These are phyloP conservation scores for Coemansia sp. DNA, from an alignment of 192 early-diverging fungal genomes.

Conservation along the genomic window DNA sequence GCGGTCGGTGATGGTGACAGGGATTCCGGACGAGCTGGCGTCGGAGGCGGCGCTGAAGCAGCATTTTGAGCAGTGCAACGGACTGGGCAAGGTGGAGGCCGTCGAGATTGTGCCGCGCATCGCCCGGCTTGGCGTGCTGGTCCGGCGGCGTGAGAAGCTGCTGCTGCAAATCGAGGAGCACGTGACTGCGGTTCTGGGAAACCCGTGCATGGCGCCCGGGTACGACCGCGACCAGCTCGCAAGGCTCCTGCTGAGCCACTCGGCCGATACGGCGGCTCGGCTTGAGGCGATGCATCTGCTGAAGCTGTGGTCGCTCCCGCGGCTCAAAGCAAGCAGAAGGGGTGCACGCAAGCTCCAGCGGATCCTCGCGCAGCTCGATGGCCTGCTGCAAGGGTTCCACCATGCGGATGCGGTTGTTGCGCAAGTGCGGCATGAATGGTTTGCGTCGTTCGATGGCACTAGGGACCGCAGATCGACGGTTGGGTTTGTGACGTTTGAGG, in stretches of 20 bases:
- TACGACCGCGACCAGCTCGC: conserved; percentile 64
- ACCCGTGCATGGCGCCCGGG: conserved; percentile 63
- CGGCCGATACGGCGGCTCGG: neutral
- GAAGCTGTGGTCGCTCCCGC: conserved; percentile 34
- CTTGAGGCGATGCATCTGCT: conserved; percentile 20
- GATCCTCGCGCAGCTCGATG: conserved; percentile 58
- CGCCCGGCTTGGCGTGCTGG: conserved; percentile 58
- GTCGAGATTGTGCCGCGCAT: conserved; percentile 64
- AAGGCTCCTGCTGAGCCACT: conserved; percentile 2
- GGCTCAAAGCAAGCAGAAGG: conserved; percentile 8
- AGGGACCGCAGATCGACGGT: conserved; percentile 44
- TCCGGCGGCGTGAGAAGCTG: conserved; percentile 59
- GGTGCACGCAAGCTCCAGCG: conserved; percentile 22
- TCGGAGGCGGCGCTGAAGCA: conserved; percentile 55
- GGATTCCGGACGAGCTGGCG: conserved; percentile 63
- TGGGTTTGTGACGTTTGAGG: conserved; percentile 50
- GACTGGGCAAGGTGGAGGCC: conserved; percentile 63
- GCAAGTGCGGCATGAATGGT: conserved; percentile 53
- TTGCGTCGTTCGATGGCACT: conserved; percentile 35
- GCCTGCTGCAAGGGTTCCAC: conserved; percentile 58
- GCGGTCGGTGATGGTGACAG: conserved; percentile 71
- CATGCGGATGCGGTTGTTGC: conserved; percentile 59
- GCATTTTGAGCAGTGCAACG: conserved; percentile 62
- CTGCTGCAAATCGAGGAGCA: conserved; percentile 61
- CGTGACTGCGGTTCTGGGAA: conserved; percentile 64